Evolutionary conservation across 1,139 yeast genomes (phyloP), one percentile per base, ranked within the genome.

Genomic region (Spathaspora sp.): DNA sequence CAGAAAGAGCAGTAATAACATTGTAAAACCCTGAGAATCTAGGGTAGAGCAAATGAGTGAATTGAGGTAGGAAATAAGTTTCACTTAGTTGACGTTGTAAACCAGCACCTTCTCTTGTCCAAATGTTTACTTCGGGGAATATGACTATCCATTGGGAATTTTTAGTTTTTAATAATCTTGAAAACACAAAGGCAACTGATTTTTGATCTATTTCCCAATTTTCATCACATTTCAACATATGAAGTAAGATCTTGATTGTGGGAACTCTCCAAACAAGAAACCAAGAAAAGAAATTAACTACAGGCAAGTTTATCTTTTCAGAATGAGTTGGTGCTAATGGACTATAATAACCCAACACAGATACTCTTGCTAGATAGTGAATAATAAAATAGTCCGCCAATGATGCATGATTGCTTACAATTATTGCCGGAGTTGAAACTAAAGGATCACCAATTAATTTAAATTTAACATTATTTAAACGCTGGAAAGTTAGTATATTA

Each of bases 51-150:
- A 84, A 63, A 51, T 84, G 68, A 11, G 74, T 63, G 26, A 82
- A 71, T 20, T 57, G 58, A 0, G 89, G 87, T 39, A 82, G 65
- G 47, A 70, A 80, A 56, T 72, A 81, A 51, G 74, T 75, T 39
- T 74, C 73, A 27, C 79, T 68, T 48, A 82, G 73, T 39, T 73
- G 70, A 39, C 70, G 66, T 51, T 84, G 89, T 11, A 82, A 55
- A 7, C 64, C 59, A 0, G 71, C 60, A 26, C 76, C 72, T 31
- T 72, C 74, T 4, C 70, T 63, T 0, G 82, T 78, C 64, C 80
- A 76, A 3, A 85, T 79, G 57, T 86, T 86, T 2, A 85, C 91
- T 60, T 86, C 95, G 0, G 95, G 93, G 50, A 86, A 86, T 8
- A 84, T 51, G 1, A 79, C 76, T 4, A 83, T 55, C 88, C 88